These are phyloP conservation scores for Auriscalpium microsporum DNA, from an alignment of 768 basidiomycete species.

Conservation along the genomic window DNA sequence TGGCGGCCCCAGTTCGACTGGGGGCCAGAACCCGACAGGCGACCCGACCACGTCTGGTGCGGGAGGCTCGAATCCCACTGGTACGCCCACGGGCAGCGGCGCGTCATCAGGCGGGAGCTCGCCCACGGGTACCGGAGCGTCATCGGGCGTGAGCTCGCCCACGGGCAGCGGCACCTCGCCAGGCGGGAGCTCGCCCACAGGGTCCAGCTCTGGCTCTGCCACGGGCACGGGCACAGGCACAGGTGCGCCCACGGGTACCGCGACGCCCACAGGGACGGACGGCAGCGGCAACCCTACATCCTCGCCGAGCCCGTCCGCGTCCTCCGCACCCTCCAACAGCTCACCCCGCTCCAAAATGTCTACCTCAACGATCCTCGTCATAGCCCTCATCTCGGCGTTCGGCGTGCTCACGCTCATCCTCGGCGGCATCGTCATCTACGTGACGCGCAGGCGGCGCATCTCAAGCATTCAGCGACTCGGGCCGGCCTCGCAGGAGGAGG, in stretches of 20 bases:
- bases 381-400: conserved; percentile 1
- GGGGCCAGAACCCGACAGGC: background rate
- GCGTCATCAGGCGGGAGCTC: background rate
- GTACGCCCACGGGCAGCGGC: background rate
- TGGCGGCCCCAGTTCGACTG: background rate
- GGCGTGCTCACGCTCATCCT: conserved; percentile 9
- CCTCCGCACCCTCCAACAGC: background rate
- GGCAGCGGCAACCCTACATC: background rate
- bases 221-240: background rate
- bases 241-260: background rate
- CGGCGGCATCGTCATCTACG: conserved; percentile 10
- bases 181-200: background rate
- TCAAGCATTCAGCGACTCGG: background rate
- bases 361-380: background rate
- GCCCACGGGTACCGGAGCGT: background rate
- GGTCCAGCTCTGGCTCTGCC: background rate
- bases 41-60: background rate
- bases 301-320: background rate
- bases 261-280: background rate
- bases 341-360: background rate
- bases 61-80: background rate
- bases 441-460: conserved; percentile 8
- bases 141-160: background rate
- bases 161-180: background rate
- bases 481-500: background rate